These are phyloP conservation scores for Royoungia palumana DNA, from an alignment of 768 basidiomycete species.

Conservation along the genomic window DNA sequence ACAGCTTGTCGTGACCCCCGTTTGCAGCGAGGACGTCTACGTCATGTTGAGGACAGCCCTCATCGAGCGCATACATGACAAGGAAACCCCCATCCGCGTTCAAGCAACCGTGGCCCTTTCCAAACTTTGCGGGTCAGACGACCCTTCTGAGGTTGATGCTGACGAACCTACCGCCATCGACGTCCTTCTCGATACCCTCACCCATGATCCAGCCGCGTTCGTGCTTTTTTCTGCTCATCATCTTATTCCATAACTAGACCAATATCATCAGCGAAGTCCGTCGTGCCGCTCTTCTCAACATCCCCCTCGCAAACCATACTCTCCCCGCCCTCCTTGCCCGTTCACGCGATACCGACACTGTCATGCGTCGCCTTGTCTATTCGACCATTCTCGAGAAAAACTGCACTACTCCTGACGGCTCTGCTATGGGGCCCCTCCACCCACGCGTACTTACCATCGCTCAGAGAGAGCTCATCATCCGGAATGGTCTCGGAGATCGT, in stretches of 20 bases:
- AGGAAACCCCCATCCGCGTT: conserved; percentile 69
- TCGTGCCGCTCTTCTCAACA: conserved; percentile 67
- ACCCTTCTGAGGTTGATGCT: conserved; percentile 50
- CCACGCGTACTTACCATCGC: conserved; percentile 62
- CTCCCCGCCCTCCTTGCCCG: conserved; percentile 69
- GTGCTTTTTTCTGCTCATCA: conserved; percentile 27
- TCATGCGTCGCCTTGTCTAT: conserved; percentile 74
- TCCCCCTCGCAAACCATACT: conserved; percentile 53
- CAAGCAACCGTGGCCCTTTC: conserved; percentile 80
- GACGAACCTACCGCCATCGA: conserved; percentile 47
- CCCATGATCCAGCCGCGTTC: conserved; percentile 74
- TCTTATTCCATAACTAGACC: background rate
- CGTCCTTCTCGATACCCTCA: conserved; percentile 63
- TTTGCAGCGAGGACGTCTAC: conserved; percentile 72
- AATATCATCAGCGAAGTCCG: conserved; percentile 72
- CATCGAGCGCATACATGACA: conserved; percentile 73
- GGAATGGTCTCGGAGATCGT: conserved; percentile 83
- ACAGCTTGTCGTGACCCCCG: background rate
- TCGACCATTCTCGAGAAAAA: conserved; percentile 50
- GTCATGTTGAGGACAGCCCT: conserved; percentile 55
- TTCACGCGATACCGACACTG: conserved; percentile 74
- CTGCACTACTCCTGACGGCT: conserved; percentile 28
- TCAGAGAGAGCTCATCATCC: conserved; percentile 75
- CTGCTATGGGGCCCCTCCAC: conserved; percentile 55
- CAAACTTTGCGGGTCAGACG: conserved; percentile 72